These are phyloP conservation scores for Arxiozyma slooffiae DNA, from an alignment of 1,139 yeast genomes.

Conservation along the genomic window DNA sequence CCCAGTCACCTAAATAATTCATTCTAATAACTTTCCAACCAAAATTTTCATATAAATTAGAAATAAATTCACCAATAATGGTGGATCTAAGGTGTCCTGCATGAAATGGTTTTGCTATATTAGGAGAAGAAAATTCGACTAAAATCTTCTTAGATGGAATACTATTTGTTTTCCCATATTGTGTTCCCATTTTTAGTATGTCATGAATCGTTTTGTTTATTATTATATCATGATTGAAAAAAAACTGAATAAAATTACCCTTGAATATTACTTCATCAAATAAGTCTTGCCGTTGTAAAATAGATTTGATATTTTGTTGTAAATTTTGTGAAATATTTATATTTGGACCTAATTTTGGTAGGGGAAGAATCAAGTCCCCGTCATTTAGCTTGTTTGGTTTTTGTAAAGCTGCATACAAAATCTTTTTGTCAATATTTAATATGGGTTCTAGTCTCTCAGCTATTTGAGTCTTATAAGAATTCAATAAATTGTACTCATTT, in stretches of 20 bases:
- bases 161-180: constrained; percentile 65
- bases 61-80: constrained; percentile 89
- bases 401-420: constrained; percentile 79
- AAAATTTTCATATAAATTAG: constrained; percentile 77
- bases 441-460: constrained; percentile 46
- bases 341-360: constrained; percentile 65
- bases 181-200: constrained; percentile 45
- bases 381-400: constrained; percentile 76
- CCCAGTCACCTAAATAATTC: constrained; percentile 98
- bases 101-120: constrained; percentile 97
- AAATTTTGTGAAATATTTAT: neutral
- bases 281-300: constrained; percentile 33
- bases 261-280: constrained; percentile 63
- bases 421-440: constrained; percentile 55
- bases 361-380: constrained; percentile 86
- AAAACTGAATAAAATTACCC: constrained; percentile 88
- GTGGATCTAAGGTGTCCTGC: constrained; percentile 98
- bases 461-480: neutral
- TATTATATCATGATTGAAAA: constrained; percentile 56
- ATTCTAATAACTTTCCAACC: constrained; percentile 87
- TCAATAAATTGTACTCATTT: neutral
- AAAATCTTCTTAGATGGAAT: constrained; percentile 67
- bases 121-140: constrained; percentile 93
- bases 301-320: constrained; percentile 60
- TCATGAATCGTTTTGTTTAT: constrained; percentile 62